Evolutionary conservation across 768 basidiomycete species (phyloP).

Genomic region (Peribolospora kevripleyi): DNA sequence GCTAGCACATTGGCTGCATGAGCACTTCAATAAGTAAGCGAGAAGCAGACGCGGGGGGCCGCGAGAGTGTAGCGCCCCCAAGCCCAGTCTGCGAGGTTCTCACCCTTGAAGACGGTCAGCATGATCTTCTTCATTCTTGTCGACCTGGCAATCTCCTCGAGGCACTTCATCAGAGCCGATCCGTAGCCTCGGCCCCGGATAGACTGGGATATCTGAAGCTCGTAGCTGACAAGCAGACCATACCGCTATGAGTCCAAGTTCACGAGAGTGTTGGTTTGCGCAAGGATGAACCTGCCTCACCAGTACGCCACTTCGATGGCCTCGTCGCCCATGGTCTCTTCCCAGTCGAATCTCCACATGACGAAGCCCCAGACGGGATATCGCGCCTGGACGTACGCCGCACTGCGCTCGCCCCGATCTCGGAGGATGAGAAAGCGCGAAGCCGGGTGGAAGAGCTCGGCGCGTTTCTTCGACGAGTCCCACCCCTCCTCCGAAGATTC

Average conservation of each 20-base stretch:
- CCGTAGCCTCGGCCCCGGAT: slow-evolving; percentile 37
- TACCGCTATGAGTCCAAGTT: background rate
- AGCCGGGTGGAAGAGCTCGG: slow-evolving; percentile 34
- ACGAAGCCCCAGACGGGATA: slow-evolving; percentile 18
- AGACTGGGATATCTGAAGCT: slow-evolving; percentile 35
- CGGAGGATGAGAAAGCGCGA: slow-evolving; percentile 37
- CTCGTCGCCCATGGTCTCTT: slow-evolving; percentile 21
- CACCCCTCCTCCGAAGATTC: slow-evolving; percentile 38
- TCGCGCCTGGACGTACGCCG: slow-evolving; percentile 1
- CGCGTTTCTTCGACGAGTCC: slow-evolving; percentile 31
- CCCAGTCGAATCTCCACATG: slow-evolving; percentile 52
- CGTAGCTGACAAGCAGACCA: slow-evolving; percentile 32
- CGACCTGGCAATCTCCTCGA: slow-evolving; percentile 28
- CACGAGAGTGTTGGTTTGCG: background rate
- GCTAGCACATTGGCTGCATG: slow-evolving; percentile 11
- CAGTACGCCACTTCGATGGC: slow-evolving; percentile 39
- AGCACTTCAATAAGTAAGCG: too few relatives aligned
- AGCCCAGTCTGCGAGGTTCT: slow-evolving; percentile 2
- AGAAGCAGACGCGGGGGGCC: background rate
- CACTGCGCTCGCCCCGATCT: background rate
- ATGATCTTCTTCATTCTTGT: slow-evolving; percentile 44
- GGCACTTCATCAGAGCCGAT: slow-evolving; percentile 26
- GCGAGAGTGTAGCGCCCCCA: background rate
- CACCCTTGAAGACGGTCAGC: slow-evolving; percentile 54
- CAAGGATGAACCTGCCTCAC: slow-evolving; percentile 21